These are phyloP conservation scores for Actinomortierella ambigua DNA, from an alignment of 371 early-diverging fungal species.

Conservation along the genomic window DNA sequence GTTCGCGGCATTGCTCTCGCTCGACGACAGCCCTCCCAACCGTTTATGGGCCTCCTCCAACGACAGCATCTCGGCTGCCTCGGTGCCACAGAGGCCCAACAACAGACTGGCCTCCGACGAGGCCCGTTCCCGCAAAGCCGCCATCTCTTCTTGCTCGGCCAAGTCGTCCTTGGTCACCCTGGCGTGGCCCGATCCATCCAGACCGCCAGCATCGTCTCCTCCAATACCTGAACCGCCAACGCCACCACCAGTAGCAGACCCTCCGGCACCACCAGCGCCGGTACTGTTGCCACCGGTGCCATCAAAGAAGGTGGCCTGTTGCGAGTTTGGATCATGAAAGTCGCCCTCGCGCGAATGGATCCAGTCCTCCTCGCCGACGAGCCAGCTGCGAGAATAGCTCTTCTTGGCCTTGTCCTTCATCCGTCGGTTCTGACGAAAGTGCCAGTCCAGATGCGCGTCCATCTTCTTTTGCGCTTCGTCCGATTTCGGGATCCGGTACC, in stretches of 20 bases:
- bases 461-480: slow-evolving; percentile 74
- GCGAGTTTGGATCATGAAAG: slow-evolving; percentile 21
- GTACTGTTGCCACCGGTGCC: slow-evolving; percentile 1
- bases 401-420: slow-evolving; percentile 77
- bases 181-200: slow-evolving; percentile 25
- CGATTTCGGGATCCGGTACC: slow-evolving; percentile 75
- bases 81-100: slow-evolving; percentile 5
- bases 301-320: slow-evolving; percentile 50
- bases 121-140: slow-evolving; percentile 24
- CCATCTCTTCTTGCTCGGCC: slow-evolving; percentile 42
- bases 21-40: too few species aligned
- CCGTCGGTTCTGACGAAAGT: slow-evolving; percentile 90
- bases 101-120: slow-evolving; percentile 16
- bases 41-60: not conserved
- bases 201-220: not conserved
- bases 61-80: slow-evolving; percentile 8
- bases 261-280: not conserved
- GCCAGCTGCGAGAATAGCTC: slow-evolving; percentile 87
- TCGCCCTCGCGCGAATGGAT: slow-evolving; percentile 50
- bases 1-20: slow-evolving; percentile 39
- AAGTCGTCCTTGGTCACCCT: slow-evolving; percentile 37
- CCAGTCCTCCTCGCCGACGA: slow-evolving; percentile 71
- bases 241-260: not conserved
- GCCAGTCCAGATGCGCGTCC: slow-evolving; percentile 90
- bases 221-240: not conserved